Conservation (phyloP, 345 rosid genomes). For the Jatropha curcas region DNA sequence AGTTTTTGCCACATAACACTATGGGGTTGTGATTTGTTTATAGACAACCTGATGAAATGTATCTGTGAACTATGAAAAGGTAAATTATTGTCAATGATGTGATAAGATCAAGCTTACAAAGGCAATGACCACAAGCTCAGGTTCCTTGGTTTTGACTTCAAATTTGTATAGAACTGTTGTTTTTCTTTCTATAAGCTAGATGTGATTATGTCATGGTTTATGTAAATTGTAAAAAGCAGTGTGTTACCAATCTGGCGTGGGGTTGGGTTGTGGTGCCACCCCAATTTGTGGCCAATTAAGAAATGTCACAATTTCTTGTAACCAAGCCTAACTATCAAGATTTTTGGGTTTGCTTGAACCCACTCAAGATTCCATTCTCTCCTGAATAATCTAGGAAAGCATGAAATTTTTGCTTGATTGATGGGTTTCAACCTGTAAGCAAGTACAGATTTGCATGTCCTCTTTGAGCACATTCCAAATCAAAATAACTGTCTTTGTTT, state of each 20-base stretch:
- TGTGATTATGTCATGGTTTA: not conserved
- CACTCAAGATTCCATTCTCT: not conserved
- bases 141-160: not conserved
- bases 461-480: not conserved
- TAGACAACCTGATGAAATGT: not conserved
- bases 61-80: slow-evolving; percentile 2
- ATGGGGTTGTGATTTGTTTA: not conserved
- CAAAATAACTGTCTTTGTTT: not conserved
- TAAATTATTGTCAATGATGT: no score
- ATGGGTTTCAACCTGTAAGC: not conserved
- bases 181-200: not conserved
- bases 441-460: not conserved
- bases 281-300: not conserved
- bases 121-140: no score
- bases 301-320: not conserved
- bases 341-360: not conserved
- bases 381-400: not conserved
- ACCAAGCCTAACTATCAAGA: not conserved
- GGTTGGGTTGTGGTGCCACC: not conserved
- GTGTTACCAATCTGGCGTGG: not conserved
- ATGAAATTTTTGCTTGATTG: not conserved
- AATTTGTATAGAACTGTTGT: not conserved
- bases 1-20: not conserved
- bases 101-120: no score
- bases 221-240: not conserved